Percentiles rank a stretch among this genome's conserved stretches.
Evolutionary conservation across 164 flowering plant species (phyloP).

Genomic region (Vitis amurensis): DNA sequence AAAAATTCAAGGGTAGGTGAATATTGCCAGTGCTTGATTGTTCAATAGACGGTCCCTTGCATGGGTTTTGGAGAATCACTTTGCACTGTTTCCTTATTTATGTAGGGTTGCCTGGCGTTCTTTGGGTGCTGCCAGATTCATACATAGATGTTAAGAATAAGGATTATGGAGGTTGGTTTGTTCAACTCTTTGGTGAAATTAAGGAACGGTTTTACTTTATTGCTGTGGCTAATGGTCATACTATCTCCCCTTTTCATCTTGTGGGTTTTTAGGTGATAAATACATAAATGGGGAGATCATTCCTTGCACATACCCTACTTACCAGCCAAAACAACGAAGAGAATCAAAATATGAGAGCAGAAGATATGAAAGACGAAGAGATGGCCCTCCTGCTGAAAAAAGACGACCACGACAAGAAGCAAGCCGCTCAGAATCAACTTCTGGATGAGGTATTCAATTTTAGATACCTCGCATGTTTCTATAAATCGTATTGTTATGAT

Average conservation of each 20-base stretch:
- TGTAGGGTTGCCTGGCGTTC: conserved; percentile 94
- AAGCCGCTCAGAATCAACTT: conserved; percentile 39
- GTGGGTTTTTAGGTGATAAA: conserved; percentile 63
- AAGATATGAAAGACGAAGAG: conserved; percentile 77
- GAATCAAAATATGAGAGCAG: conserved; percentile 64
- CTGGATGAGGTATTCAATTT: conserved; percentile 36
- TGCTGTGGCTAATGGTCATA: background rate
- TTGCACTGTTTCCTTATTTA: background rate
- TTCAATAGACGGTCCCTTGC: background rate
- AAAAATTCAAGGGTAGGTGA: conserved; percentile 81
- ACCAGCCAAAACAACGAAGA: conserved; percentile 78
- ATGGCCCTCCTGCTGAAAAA: conserved; percentile 66
- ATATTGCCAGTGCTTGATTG: background rate
- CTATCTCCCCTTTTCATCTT: background rate
- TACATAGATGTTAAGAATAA: conserved; percentile 95
- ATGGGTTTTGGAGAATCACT: background rate
- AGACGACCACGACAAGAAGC: conserved; percentile 52
- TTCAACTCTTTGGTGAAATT: background rate
- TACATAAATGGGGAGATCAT: conserved; percentile 95
- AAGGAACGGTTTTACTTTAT: background rate
- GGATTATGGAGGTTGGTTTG: conserved; percentile 87
- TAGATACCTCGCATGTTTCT: background rate
- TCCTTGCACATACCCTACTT: conserved; percentile 90
- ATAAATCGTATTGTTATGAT: background rate
- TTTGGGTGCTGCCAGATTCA: conserved; percentile 98